Evolutionary conservation across 495 filamentous ascomycete species (phyloP).

Genomic region (Aspergillus nidulans): DNA sequence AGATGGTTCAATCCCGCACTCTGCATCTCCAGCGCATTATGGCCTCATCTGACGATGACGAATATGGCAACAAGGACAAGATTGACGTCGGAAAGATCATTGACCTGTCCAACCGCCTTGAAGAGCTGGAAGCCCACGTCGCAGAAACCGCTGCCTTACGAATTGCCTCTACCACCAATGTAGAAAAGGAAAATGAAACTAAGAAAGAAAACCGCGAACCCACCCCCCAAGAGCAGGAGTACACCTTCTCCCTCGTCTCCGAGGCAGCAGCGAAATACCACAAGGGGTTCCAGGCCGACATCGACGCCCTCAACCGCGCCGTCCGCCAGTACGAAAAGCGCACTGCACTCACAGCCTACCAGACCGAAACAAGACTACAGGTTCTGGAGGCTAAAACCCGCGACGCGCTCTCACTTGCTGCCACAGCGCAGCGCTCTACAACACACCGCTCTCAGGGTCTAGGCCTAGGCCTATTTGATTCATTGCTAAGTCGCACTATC

Average conservation of each 20-base stretch:
- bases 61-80: conserved; percentile 30
- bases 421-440: conserved; percentile 57
- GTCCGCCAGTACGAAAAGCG: conserved; percentile 94
- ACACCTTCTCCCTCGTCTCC: conserved; percentile 30
- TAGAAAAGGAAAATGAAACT: background rate
- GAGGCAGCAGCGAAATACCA: conserved; percentile 59
- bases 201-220: background rate
- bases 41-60: conserved; percentile 40
- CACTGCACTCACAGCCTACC: conserved; percentile 61
- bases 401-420: conserved; percentile 76
- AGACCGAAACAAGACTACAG: conserved; percentile 70
- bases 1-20: conserved; percentile 71
- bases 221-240: conserved; percentile 15
- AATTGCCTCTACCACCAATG: conserved; percentile 12
- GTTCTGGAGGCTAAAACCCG: conserved; percentile 64
- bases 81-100: conserved; percentile 42
- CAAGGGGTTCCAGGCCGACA: conserved; percentile 66
- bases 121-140: conserved; percentile 63
- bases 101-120: conserved; percentile 59
- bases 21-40: conserved; percentile 78
- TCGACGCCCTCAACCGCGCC: conserved; percentile 86
- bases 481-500: conserved; percentile 26
- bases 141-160: conserved; percentile 34
- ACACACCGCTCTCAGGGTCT: background rate
- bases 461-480: conserved; percentile 17